A percentile compares a stretch with the other conserved stretches of the same genome.
Conservation (phyloP, 768 basidiomycete genomes). For the Peribolospora baueri region DNA sequence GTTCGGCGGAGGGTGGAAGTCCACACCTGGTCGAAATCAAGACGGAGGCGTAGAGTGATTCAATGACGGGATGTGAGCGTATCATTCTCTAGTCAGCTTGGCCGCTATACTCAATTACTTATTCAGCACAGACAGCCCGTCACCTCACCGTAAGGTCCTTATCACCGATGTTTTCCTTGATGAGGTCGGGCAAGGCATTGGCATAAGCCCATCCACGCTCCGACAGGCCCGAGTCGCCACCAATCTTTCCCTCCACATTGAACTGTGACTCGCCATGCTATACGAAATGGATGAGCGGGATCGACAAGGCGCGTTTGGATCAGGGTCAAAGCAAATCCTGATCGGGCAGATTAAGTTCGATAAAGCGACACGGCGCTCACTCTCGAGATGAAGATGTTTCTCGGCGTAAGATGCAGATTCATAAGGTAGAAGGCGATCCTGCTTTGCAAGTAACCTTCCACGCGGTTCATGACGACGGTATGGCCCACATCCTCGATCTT, state of each 20-base stretch:
- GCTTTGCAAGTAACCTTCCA: conserved; percentile 86
- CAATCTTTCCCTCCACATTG: conserved; percentile 89
- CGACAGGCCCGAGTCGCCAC: conserved; percentile 82
- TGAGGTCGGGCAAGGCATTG: conserved; percentile 54
- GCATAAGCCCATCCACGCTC: conserved; percentile 66
- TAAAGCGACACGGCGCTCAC: conserved; percentile 27
- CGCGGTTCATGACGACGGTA: conserved; percentile 31
- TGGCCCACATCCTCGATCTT: conserved; percentile 81
- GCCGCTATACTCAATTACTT: background rate
- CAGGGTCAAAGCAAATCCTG: background rate
- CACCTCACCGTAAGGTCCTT: conserved; percentile 50
- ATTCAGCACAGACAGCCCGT: background rate
- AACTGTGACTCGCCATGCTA: conserved; percentile 96
- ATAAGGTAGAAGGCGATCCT: conserved; percentile 95
- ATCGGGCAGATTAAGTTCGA: background rate
- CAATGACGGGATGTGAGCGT: background rate
- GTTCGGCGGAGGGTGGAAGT: conserved; percentile 90
- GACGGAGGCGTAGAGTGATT: background rate
- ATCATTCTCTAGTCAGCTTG: background rate
- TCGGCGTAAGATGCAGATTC: conserved; percentile 89
- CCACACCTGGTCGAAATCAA: conserved; percentile 44
- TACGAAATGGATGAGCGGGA: background rate
- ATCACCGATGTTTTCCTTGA: conserved; percentile 75
- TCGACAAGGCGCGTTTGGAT: background rate
- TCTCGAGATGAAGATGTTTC: conserved; percentile 85